Evolutionary conservation across 306 rosid genomes (phyloP).

Genomic region (Vigna trinervia): DNA sequence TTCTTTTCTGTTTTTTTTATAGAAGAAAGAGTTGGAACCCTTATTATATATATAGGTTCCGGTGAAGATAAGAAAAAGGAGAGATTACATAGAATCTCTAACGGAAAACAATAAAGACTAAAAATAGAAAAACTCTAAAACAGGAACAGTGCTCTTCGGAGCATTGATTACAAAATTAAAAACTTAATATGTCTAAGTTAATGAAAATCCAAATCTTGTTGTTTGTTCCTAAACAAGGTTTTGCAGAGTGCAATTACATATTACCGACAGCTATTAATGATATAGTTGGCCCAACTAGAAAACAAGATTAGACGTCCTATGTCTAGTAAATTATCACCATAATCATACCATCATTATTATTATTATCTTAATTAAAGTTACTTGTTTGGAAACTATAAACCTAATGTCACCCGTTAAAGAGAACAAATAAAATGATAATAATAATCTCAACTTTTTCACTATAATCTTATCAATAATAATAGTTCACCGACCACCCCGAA

Average conservation of each 20-base stretch:
- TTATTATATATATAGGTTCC: no score
- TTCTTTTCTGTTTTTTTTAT: no score
- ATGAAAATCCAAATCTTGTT: neutral
- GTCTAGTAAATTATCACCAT: neutral
- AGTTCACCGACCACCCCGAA: conserved; percentile 27
- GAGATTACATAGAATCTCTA: no score
- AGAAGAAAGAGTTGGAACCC: no score
- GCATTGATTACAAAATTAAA: no score
- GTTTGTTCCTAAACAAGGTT: neutral
- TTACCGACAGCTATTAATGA: conserved; percentile 2
- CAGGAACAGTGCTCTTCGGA: no score
- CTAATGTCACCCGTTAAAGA: conserved; percentile 3
- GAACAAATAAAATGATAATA: conserved; percentile 5
- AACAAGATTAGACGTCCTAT: neutral
- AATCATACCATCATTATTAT: conserved; percentile 1
- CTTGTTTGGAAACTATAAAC: neutral
- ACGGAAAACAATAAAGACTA: no score
- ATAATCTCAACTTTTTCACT: conserved; percentile 12
- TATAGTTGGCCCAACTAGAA: conserved; percentile 8
- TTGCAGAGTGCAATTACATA: neutral
- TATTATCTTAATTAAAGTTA: conserved; percentile 1
- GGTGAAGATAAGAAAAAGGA: no score
- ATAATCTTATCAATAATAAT: conserved; percentile 35
- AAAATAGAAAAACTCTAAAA: no score
- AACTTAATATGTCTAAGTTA: no score